Percentiles rank a stretch among this genome's conserved stretches.
These are phyloP conservation scores for Colletotrichum destructivum DNA, from an alignment of 2,329 filamentous ascomycete species.

Conservation along the genomic window DNA sequence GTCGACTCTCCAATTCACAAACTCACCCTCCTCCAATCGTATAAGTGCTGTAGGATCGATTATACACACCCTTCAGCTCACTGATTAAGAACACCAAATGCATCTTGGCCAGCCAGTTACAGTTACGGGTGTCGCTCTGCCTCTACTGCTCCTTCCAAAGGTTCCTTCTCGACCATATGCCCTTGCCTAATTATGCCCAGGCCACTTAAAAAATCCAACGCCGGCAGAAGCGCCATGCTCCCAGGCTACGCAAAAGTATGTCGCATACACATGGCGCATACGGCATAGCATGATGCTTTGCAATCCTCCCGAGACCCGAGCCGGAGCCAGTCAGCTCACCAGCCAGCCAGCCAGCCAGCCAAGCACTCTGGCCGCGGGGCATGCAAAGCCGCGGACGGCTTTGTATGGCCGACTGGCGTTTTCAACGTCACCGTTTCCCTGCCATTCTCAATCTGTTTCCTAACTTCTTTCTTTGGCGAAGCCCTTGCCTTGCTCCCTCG, in stretches of 20 bases:
- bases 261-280: background rate
- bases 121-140: background rate
- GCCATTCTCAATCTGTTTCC: background rate
- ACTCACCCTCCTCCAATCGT: background rate
- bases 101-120: background rate
- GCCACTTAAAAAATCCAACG: background rate
- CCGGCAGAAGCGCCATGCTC: background rate
- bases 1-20: background rate
- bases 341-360: background rate
- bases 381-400: conserved; percentile 9
- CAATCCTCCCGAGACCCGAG: conserved; percentile 11
- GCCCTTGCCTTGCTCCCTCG: background rate
- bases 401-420: conserved; percentile 19
- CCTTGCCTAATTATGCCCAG: background rate
- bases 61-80: background rate
- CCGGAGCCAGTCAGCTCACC: background rate
- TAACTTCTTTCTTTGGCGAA: conserved; percentile 11
- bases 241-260: background rate
- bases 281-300: background rate
- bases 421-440: background rate
- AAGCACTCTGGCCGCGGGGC: background rate
- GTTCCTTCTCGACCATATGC: background rate
- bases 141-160: background rate
- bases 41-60: background rate
- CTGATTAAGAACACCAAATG: background rate